Evolutionary conservation across 2,329 filamentous ascomycete genomes (phyloP).

Genomic region (Knufia fluminis): DNA sequence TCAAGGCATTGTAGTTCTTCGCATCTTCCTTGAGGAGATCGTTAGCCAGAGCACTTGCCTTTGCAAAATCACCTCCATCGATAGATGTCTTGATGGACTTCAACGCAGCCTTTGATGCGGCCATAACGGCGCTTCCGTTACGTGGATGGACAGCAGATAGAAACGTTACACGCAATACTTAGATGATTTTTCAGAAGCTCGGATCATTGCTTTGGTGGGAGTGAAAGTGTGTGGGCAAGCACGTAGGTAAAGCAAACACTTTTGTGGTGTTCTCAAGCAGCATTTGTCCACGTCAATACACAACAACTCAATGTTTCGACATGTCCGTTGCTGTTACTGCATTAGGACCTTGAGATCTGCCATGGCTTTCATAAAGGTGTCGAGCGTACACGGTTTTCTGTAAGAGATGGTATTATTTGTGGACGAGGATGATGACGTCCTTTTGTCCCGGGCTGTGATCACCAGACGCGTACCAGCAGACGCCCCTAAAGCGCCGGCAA

Average conservation of each 20-base stretch:
- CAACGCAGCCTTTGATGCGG: slow-evolving; percentile 58
- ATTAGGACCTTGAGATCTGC: too few relatives aligned
- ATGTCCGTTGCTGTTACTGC: background rate
- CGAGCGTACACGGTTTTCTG: too few relatives aligned
- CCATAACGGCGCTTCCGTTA: slow-evolving; percentile 28
- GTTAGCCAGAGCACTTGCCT: slow-evolving; percentile 60
- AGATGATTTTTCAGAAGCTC: background rate
- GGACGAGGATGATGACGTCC: too few relatives aligned
- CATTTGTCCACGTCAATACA: background rate
- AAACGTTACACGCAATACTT: background rate
- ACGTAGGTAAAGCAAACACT: background rate
- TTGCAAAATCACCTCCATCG: slow-evolving; percentile 68
- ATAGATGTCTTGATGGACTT: slow-evolving; percentile 74
- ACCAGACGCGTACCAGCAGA: too few relatives aligned
- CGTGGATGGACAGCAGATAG: background rate
- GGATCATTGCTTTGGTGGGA: background rate
- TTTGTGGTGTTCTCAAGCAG: background rate
- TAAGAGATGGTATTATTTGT: too few relatives aligned
- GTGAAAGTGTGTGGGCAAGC: background rate
- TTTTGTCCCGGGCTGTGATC: too few relatives aligned
- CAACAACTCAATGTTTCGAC: background rate
- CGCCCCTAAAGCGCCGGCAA: too few relatives aligned
- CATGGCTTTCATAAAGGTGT: too few relatives aligned
- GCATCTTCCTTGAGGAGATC: slow-evolving; percentile 62
- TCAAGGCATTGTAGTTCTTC: slow-evolving; percentile 71